phyloP scores from a whole-genome alignment of 1,139 yeast genomes.

The Scheffersomyces parashehatae region DNA sequence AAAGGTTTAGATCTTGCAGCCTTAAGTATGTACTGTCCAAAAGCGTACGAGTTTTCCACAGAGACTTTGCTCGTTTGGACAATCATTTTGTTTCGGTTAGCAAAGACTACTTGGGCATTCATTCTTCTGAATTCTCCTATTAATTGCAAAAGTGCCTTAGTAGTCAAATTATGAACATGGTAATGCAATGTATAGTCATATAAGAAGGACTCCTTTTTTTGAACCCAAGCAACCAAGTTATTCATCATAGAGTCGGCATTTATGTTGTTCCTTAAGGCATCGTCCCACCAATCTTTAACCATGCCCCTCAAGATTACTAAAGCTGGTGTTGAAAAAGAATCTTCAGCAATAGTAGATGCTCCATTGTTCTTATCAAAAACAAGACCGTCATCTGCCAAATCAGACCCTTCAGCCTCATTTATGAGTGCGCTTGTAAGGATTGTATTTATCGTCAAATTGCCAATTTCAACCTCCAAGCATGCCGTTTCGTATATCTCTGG shows the following conservation, averaged over 20 bases:
- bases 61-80: slow-evolving; percentile 74
- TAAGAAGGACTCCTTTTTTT: slow-evolving; percentile 66
- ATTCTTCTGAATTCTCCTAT: slow-evolving; percentile 76
- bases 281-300: slow-evolving; percentile 94
- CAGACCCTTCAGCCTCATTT: slow-evolving; percentile 90
- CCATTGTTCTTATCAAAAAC: slow-evolving; percentile 44
- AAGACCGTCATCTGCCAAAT: slow-evolving; percentile 60
- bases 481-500: slow-evolving; percentile 81
- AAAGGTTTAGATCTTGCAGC: slow-evolving; percentile 80
- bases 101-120: slow-evolving; percentile 79
- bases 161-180: slow-evolving; percentile 84
- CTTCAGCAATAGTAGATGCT: slow-evolving; percentile 62
- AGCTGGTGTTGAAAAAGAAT: slow-evolving; percentile 80
- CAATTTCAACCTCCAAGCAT: slow-evolving; percentile 77
- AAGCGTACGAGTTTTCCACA: slow-evolving; percentile 89
- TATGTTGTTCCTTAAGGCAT: slow-evolving; percentile 65
- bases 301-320: slow-evolving; percentile 66
- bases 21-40: slow-evolving; percentile 83
- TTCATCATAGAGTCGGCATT: slow-evolving; percentile 88
- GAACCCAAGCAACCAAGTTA: slow-evolving; percentile 85
- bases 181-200: slow-evolving; percentile 81
- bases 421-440: slow-evolving; percentile 80
- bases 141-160: slow-evolving; percentile 79
- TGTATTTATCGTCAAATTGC: slow-evolving; percentile 82
- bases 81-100: slow-evolving; percentile 74